Evolutionary conservation across 2,329 filamentous ascomycete species (phyloP), one percentile per base, ranked within the genome.

Genomic region (Hypoxylon sp.): DNA sequence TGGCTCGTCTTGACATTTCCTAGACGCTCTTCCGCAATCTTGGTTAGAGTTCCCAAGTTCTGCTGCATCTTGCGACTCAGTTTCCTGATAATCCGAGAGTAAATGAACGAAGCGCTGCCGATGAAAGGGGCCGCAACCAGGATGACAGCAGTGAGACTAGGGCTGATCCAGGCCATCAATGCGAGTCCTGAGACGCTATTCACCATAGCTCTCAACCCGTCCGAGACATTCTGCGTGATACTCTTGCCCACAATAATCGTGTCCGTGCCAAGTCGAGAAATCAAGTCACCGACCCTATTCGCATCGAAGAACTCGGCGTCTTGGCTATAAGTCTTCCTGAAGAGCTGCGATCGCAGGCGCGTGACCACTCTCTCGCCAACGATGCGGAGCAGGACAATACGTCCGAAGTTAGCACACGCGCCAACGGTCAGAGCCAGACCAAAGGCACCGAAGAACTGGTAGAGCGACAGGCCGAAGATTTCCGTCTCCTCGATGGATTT

Each of bases 301-400:
- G 96, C 96, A 78, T 99, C 96, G 77, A 99, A 99, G 83, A 99
- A 99, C 77, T 98, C 96, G 65, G 96, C 96, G 79, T 99, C 96
- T 79, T 99, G 96, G n/a, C 96, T 87, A 74, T 97, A 97, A 0
- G 96, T 99, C 71, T 92, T 89, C 72, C 93, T 89, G 82, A 97
- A 99, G 3, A 99, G 88, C 77, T 93, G 92, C 15, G 94, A 95
- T 67, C 96, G 89, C 61, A 99, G 86, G 73, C 95, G 89, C 10
- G 95, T 91, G 59, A 99, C 96, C 65, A 99, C 96, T 46, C 96
- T 88, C 81, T 99, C 96, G 70, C 96, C 97, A 6, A 99, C 93
- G 68, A 98, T 96, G 27, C 96, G 90, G 21, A 99, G 87, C 59
- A 98, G 91, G 63, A 98, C 91, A 74, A 99, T 97, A 72, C 96